Conservation (phyloP, 2,329 filamentous ascomycete species). For the Aureobasidium sp. region DNA sequence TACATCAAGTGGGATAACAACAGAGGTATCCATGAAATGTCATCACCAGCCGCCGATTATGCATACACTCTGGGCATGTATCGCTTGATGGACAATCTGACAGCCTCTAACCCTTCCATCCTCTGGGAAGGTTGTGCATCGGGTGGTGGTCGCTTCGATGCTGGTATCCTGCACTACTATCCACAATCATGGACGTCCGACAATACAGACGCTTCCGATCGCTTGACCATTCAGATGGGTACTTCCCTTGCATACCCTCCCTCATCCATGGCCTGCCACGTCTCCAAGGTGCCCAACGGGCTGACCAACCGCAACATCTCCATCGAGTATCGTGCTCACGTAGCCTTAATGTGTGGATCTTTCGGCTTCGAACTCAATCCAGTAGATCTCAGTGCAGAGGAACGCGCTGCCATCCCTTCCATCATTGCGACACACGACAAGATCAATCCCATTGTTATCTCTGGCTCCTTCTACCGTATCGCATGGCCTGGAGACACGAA, state of each 20-base stretch:
- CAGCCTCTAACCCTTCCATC: constrained; percentile 51
- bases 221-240: constrained; percentile 55
- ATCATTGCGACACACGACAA: constrained; percentile 48
- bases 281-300: constrained; percentile 53
- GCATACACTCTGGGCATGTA: constrained; percentile 58
- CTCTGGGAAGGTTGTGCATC: constrained; percentile 60
- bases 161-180: constrained; percentile 56
- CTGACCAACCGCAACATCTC: constrained; percentile 48
- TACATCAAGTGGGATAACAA: constrained; percentile 66
- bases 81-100: constrained; percentile 52
- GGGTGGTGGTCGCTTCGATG: constrained; percentile 56
- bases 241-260: constrained; percentile 56
- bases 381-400: constrained; percentile 40
- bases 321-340: constrained; percentile 54
- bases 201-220: constrained; percentile 54
- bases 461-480: constrained; percentile 53
- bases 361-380: constrained; percentile 59
- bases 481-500: constrained; percentile 51
- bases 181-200: constrained; percentile 60
- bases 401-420: constrained; percentile 45
- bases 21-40: constrained; percentile 53
- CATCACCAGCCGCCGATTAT: constrained; percentile 47
- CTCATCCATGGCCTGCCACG: constrained; percentile 57
- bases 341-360: constrained; percentile 61
- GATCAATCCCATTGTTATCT: constrained; percentile 52